Evolutionary conservation across 345 rosid species (phyloP).

Genomic region (Moricandia moricandioides): DNA sequence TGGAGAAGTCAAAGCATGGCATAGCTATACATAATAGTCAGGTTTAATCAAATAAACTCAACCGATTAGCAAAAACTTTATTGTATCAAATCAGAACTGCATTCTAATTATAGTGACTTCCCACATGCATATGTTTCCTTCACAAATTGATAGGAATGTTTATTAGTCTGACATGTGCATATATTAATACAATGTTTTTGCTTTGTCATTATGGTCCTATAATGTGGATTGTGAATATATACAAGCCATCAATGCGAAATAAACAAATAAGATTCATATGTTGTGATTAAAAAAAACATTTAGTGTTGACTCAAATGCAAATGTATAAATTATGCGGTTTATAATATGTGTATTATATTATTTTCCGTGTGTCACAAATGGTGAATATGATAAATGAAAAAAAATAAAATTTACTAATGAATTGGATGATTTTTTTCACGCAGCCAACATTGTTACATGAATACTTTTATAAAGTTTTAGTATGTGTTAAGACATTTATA

Average conservation of each 20-base stretch:
- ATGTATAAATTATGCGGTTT: not conserved
- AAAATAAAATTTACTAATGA: not conserved
- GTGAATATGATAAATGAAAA: not conserved
- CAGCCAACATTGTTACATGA: not conserved
- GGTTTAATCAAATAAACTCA: not conserved
- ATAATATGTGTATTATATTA: not conserved
- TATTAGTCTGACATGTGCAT: slow-evolving; percentile 25
- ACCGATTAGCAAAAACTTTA: not conserved
- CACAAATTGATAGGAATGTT: not conserved
- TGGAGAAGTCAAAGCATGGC: slow-evolving; percentile 29
- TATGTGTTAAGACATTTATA: slow-evolving; percentile 8
- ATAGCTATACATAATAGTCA: not conserved
- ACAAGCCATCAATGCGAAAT: not conserved
- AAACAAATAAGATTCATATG: not conserved
- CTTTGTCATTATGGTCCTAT: slow-evolving; percentile 4
- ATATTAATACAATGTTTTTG: slow-evolving; percentile 5
- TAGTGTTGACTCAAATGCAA: not conserved
- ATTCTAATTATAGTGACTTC: not conserved
- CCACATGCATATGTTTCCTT: slow-evolving; percentile 33
- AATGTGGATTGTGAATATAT: slow-evolving; percentile 9
- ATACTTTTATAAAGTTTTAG: not conserved
- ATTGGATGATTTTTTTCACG: not conserved
- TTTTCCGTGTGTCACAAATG: not conserved
- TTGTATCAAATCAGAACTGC: slow-evolving; percentile 6
- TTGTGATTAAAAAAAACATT: not conserved